Percentiles rank a stretch among this genome's conserved stretches.
Evolutionary conservation across 257 asterid species (phyloP).

Genomic region (Capsicum chinense): DNA sequence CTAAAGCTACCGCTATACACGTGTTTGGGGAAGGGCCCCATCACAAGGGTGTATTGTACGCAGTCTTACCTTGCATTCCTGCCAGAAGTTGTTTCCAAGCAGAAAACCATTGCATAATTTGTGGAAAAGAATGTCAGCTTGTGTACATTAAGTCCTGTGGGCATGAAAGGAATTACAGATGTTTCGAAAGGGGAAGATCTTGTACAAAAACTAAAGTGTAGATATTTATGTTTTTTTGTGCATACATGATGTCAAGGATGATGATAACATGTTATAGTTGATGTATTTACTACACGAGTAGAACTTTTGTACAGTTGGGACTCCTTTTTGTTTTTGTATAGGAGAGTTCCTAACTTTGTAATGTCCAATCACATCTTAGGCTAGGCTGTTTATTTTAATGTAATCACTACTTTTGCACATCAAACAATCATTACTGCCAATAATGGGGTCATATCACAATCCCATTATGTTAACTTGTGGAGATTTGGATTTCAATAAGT

Average conservation of each 20-base stretch:
- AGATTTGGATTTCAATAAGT: no score
- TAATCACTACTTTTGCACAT: not conserved
- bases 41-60: no score
- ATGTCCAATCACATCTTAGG: not conserved
- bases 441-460: no score
- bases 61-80: no score
- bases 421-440: no score
- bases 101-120: not conserved
- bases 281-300: not conserved
- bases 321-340: conserved; percentile 3
- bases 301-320: not conserved
- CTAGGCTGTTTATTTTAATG: not conserved
- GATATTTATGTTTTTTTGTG: not conserved
- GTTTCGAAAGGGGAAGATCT: not conserved
- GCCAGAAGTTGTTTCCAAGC: no score
- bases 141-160: not conserved
- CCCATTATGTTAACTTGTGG: no score
- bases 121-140: not conserved
- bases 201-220: not conserved
- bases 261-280: not conserved
- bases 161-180: conserved; percentile 6
- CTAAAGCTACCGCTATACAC: no score
- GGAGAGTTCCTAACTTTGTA: conserved; percentile 1
- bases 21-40: no score
- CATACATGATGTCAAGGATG: not conserved